phyloP scores from a whole-genome alignment of 371 early-diverging fungal genomes.

The Nosema granulosis region DNA sequence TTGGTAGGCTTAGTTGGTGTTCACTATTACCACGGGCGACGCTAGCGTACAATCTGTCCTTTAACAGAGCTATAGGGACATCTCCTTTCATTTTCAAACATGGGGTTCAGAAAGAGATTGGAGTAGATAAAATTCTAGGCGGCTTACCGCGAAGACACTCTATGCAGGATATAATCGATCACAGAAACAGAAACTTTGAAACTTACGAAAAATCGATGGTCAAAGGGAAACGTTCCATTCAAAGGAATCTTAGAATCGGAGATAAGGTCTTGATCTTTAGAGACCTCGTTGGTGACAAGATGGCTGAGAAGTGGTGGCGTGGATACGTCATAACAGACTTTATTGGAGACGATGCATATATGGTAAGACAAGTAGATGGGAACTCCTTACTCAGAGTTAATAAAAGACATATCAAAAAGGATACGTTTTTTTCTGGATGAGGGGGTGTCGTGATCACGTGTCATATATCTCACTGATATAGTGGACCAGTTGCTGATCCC shows the following conservation, averaged over 20 bases:
- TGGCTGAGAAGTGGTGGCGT: background rate
- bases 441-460: background rate
- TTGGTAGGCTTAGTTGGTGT: background rate
- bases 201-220: background rate
- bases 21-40: constrained; percentile 18
- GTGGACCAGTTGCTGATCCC: too few relatives aligned
- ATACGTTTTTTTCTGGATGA: background rate
- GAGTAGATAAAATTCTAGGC: background rate
- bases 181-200: constrained; percentile 2
- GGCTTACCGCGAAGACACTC: background rate
- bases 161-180: background rate
- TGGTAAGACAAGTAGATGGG: background rate
- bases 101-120: background rate
- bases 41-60: constrained; percentile 18
- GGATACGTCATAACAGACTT: background rate
- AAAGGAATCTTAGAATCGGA: background rate
- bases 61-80: constrained; percentile 26
- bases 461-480: too few relatives aligned
- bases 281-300: background rate
- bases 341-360: background rate
- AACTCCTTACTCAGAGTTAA: background rate
- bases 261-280: constrained; percentile 10
- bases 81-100: constrained; percentile 22
- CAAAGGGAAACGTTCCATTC: background rate
- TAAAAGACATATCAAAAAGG: background rate